Percentiles rank a stretch among this genome's conserved stretches.
Conservation (phyloP, 2,329 filamentous ascomycete genomes). For the Beauveria pseudobassiana region DNA sequence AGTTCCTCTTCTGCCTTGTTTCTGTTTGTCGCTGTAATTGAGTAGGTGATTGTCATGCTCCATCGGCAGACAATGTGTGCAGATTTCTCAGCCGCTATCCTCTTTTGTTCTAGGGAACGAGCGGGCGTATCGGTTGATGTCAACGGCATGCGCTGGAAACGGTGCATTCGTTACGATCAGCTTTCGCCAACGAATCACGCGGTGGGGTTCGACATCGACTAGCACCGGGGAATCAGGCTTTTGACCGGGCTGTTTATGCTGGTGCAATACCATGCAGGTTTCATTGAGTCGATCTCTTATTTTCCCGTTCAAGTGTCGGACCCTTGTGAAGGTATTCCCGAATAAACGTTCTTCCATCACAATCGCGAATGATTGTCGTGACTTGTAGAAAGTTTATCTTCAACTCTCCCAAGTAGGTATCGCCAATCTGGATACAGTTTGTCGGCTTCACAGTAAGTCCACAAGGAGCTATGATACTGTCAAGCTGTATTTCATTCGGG, state of each 20-base stretch:
- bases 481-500: constrained; percentile 19
- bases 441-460: constrained; percentile 16
- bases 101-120: constrained; percentile 10
- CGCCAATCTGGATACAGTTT: constrained; percentile 23
- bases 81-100: constrained; percentile 17
- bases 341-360: constrained; percentile 19
- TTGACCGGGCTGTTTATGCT: constrained; percentile 31
- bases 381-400: constrained; percentile 33
- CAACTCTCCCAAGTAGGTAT: constrained; percentile 17
- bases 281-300: constrained; percentile 36
- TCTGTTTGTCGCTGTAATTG: constrained; percentile 15
- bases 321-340: constrained; percentile 30
- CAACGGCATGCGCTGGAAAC: constrained; percentile 32
- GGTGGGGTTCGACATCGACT: constrained; percentile 32
- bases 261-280: constrained; percentile 29
- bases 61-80: constrained; percentile 46
- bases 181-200: constrained; percentile 32
- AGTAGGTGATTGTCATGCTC: constrained; percentile 28
- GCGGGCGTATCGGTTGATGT: constrained; percentile 15
- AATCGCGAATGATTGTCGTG: constrained; percentile 30
- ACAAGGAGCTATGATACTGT: constrained; percentile 11
- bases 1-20: constrained; percentile 28
- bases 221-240: constrained; percentile 31
- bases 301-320: constrained; percentile 26
- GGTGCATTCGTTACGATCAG: constrained; percentile 49